Percentiles rank a stretch among this genome's conserved stretches.
Evolutionary conservation across 1,284 basidiomycete species (phyloP).

Genomic region (Irpex rosettiformis): DNA sequence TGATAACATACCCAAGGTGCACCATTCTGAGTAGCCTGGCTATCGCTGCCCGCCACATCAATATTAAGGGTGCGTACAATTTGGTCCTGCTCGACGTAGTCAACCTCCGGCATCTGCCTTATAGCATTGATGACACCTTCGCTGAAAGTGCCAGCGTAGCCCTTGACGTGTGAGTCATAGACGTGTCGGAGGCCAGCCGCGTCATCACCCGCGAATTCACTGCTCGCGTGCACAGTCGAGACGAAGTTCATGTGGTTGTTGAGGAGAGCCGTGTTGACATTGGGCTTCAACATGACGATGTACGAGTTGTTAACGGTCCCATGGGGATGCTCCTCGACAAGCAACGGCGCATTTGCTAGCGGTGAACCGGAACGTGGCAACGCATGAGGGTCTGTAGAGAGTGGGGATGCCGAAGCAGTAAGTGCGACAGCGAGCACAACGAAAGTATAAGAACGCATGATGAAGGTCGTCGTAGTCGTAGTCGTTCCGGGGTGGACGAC

Average conservation of each 20-base stretch:
- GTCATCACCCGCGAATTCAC: constrained; percentile 44
- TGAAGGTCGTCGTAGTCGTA: constrained; percentile 17
- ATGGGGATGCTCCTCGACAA: constrained; percentile 54
- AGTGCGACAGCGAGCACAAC: constrained; percentile 42
- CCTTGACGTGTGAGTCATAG: constrained; percentile 70
- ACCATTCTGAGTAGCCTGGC: constrained; percentile 76
- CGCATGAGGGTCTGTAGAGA: constrained; percentile 56
- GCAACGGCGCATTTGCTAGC: constrained; percentile 55
- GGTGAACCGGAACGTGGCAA: constrained; percentile 38
- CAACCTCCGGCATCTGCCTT: constrained; percentile 86
- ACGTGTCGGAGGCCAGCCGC: constrained; percentile 62
- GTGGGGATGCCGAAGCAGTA: constrained; percentile 47
- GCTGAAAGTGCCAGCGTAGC: constrained; percentile 87
- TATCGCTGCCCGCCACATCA: constrained; percentile 69
- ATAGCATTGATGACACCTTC: constrained; percentile 74
- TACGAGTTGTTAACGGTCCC: constrained; percentile 84
- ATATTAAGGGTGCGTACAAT: constrained; percentile 72
- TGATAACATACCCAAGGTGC: constrained; percentile 84
- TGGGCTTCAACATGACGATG: constrained; percentile 85
- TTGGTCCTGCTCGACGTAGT: constrained; percentile 92
- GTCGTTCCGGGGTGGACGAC: constrained; percentile 16
- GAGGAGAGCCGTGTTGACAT: constrained; percentile 51
- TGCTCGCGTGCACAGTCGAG: constrained; percentile 49
- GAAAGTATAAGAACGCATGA: constrained; percentile 40
- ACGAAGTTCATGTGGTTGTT: constrained; percentile 76